phyloP scores from a whole-genome alignment of 345 rosid genomes.

The Cardamine occulta region DNA sequence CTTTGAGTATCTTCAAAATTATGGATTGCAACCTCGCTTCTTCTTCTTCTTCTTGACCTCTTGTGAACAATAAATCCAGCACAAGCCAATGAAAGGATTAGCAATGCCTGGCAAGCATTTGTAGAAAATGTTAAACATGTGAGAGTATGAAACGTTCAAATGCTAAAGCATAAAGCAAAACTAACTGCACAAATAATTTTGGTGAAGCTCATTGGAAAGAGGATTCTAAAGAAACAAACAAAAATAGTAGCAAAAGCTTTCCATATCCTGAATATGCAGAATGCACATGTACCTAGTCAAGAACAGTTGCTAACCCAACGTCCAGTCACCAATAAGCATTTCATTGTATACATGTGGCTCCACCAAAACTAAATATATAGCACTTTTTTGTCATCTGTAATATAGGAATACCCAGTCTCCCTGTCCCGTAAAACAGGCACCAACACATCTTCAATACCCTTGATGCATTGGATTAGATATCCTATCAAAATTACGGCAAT shows the following conservation, averaged over 20 bases:
- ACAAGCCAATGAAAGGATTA: slow-evolving; percentile 17
- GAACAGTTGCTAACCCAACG: slow-evolving; percentile 62
- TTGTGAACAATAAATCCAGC: slow-evolving; percentile 38
- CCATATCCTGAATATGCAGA: neutral
- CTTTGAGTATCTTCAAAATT: no score
- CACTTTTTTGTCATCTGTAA: slow-evolving; percentile 48
- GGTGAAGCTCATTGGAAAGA: neutral
- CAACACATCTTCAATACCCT: slow-evolving; percentile 59
- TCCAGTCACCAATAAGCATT: slow-evolving; percentile 61
- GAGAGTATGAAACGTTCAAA: no score
- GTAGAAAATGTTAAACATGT: neutral
- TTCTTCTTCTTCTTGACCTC: no score
- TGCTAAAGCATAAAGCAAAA: neutral
- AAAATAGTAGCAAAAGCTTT: neutral
- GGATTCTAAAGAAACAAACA: neutral
- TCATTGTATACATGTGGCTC: slow-evolving; percentile 79
- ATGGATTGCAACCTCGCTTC: no score
- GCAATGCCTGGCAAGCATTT: neutral
- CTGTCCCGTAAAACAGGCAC: slow-evolving; percentile 50
- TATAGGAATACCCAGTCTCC: slow-evolving; percentile 4
- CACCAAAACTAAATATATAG: slow-evolving; percentile 58
- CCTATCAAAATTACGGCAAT: slow-evolving; percentile 17
- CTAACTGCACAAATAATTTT: no score
- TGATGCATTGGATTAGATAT: slow-evolving; percentile 39
- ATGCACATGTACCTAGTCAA: neutral